Conservation (phyloP, 371 early-diverging fungal genomes). For the Apophysomyces elegans region DNA sequence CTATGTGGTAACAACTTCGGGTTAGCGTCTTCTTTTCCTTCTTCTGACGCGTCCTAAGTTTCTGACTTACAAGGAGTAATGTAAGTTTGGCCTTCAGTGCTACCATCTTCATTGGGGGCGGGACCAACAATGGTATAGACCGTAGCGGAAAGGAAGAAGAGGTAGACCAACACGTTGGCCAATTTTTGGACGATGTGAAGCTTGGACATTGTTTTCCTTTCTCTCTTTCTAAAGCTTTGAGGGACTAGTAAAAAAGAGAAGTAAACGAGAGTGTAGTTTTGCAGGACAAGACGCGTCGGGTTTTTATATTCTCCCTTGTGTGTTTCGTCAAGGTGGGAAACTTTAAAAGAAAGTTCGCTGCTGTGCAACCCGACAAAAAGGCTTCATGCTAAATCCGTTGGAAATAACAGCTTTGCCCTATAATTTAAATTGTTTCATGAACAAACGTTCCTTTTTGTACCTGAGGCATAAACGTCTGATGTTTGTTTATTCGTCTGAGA, state of each 20-base stretch:
- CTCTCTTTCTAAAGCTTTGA: background rate
- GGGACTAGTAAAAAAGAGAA: background rate
- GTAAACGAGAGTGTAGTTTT: background rate
- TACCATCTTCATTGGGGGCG: conserved; percentile 32
- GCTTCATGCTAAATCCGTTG: conserved; percentile 6
- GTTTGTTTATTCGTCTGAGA: conserved; percentile 6
- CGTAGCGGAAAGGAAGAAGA: conserved; percentile 65
- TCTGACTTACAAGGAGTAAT: conserved; percentile 43
- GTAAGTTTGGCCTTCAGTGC: conserved; percentile 37
- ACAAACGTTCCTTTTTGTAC: background rate
- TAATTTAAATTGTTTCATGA: conserved; percentile 8
- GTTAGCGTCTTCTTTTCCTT: background rate
- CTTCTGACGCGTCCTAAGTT: background rate
- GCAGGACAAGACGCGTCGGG: conserved; percentile 4
- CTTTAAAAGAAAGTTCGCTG: background rate
- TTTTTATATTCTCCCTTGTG: conserved; percentile 4
- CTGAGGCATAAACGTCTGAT: background rate
- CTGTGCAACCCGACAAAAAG: conserved; percentile 4
- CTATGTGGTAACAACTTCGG: conserved; percentile 16
- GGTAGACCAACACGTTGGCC: conserved; percentile 67
- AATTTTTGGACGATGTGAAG: conserved; percentile 48
- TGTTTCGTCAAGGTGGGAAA: conserved; percentile 9
- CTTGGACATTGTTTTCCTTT: conserved; percentile 9
- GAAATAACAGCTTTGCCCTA: background rate
- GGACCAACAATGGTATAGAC: conserved; percentile 61